Evolutionary conservation across 371 early-diverging fungal species (phyloP), one percentile per base, ranked within the genome.

Genomic region (Chytridiales sp.): DNA sequence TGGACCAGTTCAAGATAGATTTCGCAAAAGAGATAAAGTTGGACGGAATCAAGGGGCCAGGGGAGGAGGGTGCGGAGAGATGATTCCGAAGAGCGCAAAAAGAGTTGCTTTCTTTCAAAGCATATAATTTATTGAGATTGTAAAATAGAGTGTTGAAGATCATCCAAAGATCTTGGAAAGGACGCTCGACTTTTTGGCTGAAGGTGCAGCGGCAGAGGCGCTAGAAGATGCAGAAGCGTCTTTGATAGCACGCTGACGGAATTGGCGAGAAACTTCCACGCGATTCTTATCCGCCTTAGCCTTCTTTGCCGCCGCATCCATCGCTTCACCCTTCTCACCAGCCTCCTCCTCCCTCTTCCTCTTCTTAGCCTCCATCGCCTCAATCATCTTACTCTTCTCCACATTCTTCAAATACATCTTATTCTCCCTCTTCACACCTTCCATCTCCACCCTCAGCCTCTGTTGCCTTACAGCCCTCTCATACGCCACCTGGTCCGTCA

Each of bases 401-500:
- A 95, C 94, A 56, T 90, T 97, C 66, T 82, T 80, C 50, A 92
- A 47, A 69, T 91, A 94, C 0, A 79, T 79, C 73, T 92, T 91
- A 62, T 88, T 88, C 69, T 96, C 94, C 39, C 89, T 76, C 56
- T 84, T 84, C 3, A 91, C 87, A 72, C 91, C 92, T 34, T 78
- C 80, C 68, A 92, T 88, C 75, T 95, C 95, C n/a, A 83, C 83
- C 62, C 83, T 78, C 47, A 97, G 73, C 67, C 85, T 78, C 65
- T 96, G 91, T 40, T 90, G 86, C 43, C 89, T 79, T 2, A 88
- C 90, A n/a, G 85, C 83, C 47, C 82, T 82, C 69, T 68, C 68
- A 29, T 72, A 67, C 15, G 73, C 90, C 69, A 95, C 84, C 72
- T 93, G 93, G 63, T 95, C 98, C 2, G 91, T 91, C 57, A 98